Evolutionary conservation across 495 filamentous ascomycete species (phyloP), one percentile per base, ranked within the genome.

Genomic region (Neurospora sublineolata): DNA sequence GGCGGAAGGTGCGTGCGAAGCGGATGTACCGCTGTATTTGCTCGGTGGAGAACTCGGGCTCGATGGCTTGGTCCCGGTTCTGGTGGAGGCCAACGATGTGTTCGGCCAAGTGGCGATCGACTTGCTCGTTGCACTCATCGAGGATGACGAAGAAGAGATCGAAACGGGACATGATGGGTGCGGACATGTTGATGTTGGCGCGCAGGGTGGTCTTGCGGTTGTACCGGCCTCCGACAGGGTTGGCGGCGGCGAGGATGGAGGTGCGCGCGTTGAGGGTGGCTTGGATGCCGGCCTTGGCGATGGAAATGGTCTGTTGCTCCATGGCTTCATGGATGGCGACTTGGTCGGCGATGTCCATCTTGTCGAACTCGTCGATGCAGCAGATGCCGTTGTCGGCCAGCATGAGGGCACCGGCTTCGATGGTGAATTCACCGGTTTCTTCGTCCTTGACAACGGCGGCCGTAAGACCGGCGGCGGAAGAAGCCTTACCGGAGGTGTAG

Each of bases 251-350:
- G 36, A 99, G 90, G 78, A 99, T 99, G 16, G 90, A 93, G 4
- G 95, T 97, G 37, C 95, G 85, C 1, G 95, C 95, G 76, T 98
- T 99, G 46, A 99, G 89, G 0, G 95, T 99, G 3, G 95, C 97
- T 79, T 99, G 95, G 73, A 99, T 99, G 77, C 95, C 95, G 4
- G 95, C 95, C 78, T 99, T 99, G 72, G 95, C 95, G 79, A 99
- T 99, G 27, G 94, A 97, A 75, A 99, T 99, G 23, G 95, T 99
- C 83, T 99, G 95, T 83, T 99, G 95, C 87, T 99, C 95, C 95
- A 99, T 99, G 70, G 96, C 96, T 87, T 99, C 95, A 88, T 99
- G 95, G 80, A 99, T 98, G 74, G 95, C 95, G 67, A 99, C 95
- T 83, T 99, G 95, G 82, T 99, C 95, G 67, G 83, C 87, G 69